These are phyloP conservation scores for Akanthomyces lecanii DNA, from an alignment of 2,329 filamentous ascomycete genomes.

Conservation along the genomic window DNA sequence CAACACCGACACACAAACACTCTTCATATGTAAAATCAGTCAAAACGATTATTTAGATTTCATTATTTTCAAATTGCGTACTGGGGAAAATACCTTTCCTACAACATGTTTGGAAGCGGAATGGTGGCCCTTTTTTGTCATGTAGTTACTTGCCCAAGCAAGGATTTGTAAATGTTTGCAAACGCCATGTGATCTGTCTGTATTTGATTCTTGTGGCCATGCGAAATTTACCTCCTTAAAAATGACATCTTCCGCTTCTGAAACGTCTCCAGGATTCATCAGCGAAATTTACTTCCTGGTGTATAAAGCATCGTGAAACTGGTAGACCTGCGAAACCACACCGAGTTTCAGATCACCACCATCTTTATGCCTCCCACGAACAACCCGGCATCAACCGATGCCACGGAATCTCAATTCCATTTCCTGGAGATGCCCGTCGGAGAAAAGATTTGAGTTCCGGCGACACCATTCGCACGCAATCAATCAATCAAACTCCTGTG, in stretches of 20 bases:
- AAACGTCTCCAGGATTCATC: background rate
- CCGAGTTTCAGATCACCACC: constrained; percentile 6
- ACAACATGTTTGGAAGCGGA: too few relatives aligned
- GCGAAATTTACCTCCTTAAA: background rate
- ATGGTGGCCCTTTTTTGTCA: too few relatives aligned
- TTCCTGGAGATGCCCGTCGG: background rate
- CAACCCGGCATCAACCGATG: background rate
- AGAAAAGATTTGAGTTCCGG: too few relatives aligned
- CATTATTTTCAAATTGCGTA: too few relatives aligned
- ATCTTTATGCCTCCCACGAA: background rate
- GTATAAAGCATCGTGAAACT: background rate
- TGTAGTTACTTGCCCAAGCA: too few relatives aligned
- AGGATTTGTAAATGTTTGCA: too few relatives aligned
- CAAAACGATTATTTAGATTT: too few relatives aligned
- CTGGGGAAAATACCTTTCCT: too few relatives aligned
- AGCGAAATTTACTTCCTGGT: background rate
- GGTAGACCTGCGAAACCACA: background rate
- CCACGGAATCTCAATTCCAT: background rate
- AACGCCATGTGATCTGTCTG: background rate
- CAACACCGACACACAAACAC: background rate
- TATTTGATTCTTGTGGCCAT: too few relatives aligned
- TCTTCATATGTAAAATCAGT: too few relatives aligned
- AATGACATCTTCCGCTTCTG: background rate
- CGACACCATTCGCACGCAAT: too few relatives aligned
- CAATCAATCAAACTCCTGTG: too few relatives aligned